phyloP scores from a whole-genome alignment of 768 basidiomycete genomes.

The Leccinum aurantiacum region DNA sequence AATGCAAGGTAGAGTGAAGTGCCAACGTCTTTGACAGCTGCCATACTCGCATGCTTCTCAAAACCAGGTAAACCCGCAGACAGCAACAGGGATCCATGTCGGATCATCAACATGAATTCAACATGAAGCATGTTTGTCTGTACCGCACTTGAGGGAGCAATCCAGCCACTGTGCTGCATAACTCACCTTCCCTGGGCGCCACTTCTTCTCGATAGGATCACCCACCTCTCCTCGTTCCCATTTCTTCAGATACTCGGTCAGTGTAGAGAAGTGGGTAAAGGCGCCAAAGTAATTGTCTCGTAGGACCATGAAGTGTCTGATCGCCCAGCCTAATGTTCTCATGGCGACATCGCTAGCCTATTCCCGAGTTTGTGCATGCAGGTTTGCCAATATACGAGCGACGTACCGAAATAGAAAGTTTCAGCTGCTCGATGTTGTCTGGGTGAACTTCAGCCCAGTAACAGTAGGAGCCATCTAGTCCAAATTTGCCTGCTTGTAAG shows the following conservation, averaged over 20 bases:
- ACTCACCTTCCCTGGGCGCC: slow-evolving; percentile 73
- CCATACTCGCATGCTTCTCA: slow-evolving; percentile 34
- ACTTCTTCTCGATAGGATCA: slow-evolving; percentile 79
- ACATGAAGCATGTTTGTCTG: slow-evolving; percentile 86
- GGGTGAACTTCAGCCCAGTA: slow-evolving; percentile 67
- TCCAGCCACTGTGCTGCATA: background rate
- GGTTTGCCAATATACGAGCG: background rate
- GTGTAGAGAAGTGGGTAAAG: slow-evolving; percentile 90
- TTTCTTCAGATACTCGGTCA: slow-evolving; percentile 81
- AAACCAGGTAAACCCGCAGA: slow-evolving; percentile 71
- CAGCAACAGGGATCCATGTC: slow-evolving; percentile 55
- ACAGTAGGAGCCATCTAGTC: slow-evolving; percentile 67
- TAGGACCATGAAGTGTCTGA: slow-evolving; percentile 84
- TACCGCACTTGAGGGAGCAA: slow-evolving; percentile 9
- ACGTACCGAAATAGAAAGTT: slow-evolving; percentile 59
- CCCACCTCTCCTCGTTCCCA: slow-evolving; percentile 61
- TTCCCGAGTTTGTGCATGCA: slow-evolving; percentile 4
- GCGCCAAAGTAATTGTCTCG: slow-evolving; percentile 93
- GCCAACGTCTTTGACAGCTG: slow-evolving; percentile 43
- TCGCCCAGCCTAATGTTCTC: slow-evolving; percentile 82
- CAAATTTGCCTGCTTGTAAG: slow-evolving; percentile 55
- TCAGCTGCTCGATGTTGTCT: slow-evolving; percentile 78
- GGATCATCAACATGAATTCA: slow-evolving; percentile 53
- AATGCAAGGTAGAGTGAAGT: slow-evolving; percentile 54
- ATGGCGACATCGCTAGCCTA: slow-evolving; percentile 57